Evolutionary conservation across 2,329 filamentous ascomycete genomes (phyloP), one percentile per base, ranked within the genome.

Genomic region (Aureobasidium vineae): DNA sequence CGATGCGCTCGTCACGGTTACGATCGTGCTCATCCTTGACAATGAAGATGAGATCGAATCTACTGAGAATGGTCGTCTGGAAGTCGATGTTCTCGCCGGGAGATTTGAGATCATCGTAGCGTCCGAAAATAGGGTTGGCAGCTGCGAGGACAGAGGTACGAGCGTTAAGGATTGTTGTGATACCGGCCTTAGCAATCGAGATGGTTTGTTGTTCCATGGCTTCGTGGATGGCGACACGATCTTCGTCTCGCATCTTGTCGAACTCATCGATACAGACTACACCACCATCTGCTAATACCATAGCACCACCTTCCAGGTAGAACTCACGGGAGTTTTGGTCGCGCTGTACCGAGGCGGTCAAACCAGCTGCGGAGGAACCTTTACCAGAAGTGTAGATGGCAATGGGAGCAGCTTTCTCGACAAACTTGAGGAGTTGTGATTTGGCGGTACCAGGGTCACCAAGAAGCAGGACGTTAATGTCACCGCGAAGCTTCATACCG

Each of bases 141-240:
- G 95, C 95, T 13, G 95, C 95, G 23, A 99, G 83, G 1, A 99
- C 95, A 0, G 93, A 97, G 1, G 95, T 99, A 73, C 95, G 84
- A 15, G 95, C 93, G 74, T 99, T 99, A 63, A 99, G 85, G 70
- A 99, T 98, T 0, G 95, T 99, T 0, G 95, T 99, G 75, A 99
- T 99, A 73, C 95, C 95, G 0, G 95, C 95, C 80, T 99, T 98
- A 70, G 95, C 95, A 72, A 99, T 98, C 13, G 95, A 98, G 68
- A 99, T 99, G 0, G 95, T 99, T 78, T 99, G 95, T 80, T 99
- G 95, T 77, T 99, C 95, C 95, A 99, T 99, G 67, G 95, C 95
- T 85, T 99, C 95, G 83, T 99, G 95, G 71, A 99, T 99, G 1
- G 95, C 95, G 7, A 98, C 95, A 72, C 95, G 86, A 73, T 99